phyloP scores from a whole-genome alignment of 2,329 filamentous ascomycete genomes.

The Escovopsis sp. region DNA sequence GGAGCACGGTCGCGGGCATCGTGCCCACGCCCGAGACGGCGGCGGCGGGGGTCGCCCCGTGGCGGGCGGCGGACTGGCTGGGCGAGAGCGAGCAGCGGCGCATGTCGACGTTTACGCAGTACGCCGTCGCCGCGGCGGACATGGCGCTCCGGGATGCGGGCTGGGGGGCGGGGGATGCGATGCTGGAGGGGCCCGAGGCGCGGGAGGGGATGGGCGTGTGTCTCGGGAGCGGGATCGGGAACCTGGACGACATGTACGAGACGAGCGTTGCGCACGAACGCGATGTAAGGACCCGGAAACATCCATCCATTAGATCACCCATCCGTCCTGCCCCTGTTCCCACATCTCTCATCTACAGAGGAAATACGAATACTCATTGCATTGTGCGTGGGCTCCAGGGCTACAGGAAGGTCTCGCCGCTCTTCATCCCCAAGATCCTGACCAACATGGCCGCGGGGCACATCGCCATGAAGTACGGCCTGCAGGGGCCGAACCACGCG shows the following conservation, averaged over 20 bases:
- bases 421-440: slow-evolving; percentile 84
- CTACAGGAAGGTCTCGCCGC: slow-evolving; percentile 80
- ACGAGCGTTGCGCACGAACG: slow-evolving; percentile 64
- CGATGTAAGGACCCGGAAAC: slow-evolving; percentile 58
- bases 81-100: slow-evolving; percentile 45
- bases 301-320: slow-evolving; percentile 4
- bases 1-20: slow-evolving; percentile 72
- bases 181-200: slow-evolving; percentile 34
- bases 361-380: too few species aligned
- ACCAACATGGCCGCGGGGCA: slow-evolving; percentile 94
- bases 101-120: slow-evolving; percentile 87
- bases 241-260: slow-evolving; percentile 77
- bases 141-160: slow-evolving; percentile 76
- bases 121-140: slow-evolving; percentile 70
- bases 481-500: slow-evolving; percentile 83
- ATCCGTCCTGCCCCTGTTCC: neutral
- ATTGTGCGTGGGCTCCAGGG: slow-evolving; percentile 37
- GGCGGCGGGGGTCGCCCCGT: slow-evolving; percentile 16
- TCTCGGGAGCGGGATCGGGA: slow-evolving; percentile 89
- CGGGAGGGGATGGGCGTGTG: slow-evolving; percentile 75
- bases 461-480: slow-evolving; percentile 81
- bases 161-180: slow-evolving; percentile 42
- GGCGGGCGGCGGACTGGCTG: slow-evolving; percentile 41
- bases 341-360: too few species aligned
- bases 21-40: slow-evolving; percentile 47